Percentiles rank a stretch among this genome's conserved stretches.
phyloP scores from a whole-genome alignment of 1,284 basidiomycete genomes.

The Cystobasidium slooffiae region DNA sequence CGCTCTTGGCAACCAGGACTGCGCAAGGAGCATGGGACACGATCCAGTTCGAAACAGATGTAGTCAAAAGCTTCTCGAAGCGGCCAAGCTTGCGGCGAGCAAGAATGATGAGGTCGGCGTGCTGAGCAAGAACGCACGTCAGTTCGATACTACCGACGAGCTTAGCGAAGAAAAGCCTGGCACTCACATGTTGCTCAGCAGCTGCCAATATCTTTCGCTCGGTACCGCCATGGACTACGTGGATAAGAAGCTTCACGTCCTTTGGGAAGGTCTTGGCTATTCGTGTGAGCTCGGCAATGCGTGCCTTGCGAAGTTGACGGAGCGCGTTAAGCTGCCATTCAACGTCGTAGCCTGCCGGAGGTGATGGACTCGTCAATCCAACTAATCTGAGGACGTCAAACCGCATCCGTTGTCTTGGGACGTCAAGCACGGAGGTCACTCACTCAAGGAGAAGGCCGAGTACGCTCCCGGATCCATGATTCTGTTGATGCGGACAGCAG shows the following conservation, averaged over 20 bases:
- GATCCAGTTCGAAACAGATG: slow-evolving; percentile 37
- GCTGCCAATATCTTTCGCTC: slow-evolving; percentile 39
- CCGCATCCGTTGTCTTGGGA: too few species aligned
- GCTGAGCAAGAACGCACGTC: slow-evolving; percentile 7
- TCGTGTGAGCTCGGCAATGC: slow-evolving; percentile 18
- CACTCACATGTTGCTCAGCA: slow-evolving; percentile 38
- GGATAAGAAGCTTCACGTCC: slow-evolving; percentile 32
- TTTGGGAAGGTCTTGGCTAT: slow-evolving; percentile 32
- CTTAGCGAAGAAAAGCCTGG: neutral
- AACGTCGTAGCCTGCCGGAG: slow-evolving; percentile 17
- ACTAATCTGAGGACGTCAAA: too few species aligned
- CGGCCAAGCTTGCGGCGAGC: slow-evolving; percentile 33
- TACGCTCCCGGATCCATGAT: slow-evolving; percentile 32
- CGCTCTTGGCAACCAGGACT: slow-evolving; percentile 35
- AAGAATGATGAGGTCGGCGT: slow-evolving; percentile 32
- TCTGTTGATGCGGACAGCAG: neutral
- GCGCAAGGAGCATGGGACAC: slow-evolving; percentile 29
- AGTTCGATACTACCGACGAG: neutral
- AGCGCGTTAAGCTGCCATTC: slow-evolving; percentile 38
- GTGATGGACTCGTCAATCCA: too few species aligned
- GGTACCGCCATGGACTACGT: slow-evolving; percentile 36
- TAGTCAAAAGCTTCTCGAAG: slow-evolving; percentile 29
- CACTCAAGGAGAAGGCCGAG: slow-evolving; percentile 20
- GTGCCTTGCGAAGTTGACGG: slow-evolving; percentile 15
- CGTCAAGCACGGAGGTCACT: neutral